Evolutionary conservation across 2,329 filamentous ascomycete genomes (phyloP), one percentile per base, ranked within the genome.

Genomic region (Ophiostoma himal-ulmi): DNA sequence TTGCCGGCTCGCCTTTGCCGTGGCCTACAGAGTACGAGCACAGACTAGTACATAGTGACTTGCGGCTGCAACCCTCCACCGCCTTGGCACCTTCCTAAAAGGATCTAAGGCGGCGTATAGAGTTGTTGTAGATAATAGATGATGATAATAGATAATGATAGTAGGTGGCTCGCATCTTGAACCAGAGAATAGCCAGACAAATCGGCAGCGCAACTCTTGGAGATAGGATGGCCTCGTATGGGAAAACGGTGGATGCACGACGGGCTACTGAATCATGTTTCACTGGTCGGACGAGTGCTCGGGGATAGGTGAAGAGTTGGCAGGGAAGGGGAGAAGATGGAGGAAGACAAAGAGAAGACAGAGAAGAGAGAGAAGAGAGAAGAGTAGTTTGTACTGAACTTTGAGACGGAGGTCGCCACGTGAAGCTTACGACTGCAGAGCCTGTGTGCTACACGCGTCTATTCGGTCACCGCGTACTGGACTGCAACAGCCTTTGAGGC

Each of bases 51-150:
- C 52, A 10, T 8, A 26, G n/a, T 57, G 44, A 17, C 20, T n/a
- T 48, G 22, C 52, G 52, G 62, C 62, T 65, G 62, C 62, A 65
- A 65, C 62, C 67, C 30, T 68, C 30, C 67, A 10, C 34, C 13
- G 34, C 8, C 14, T 36, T n/a, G 20, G n/a, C 67, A 68, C 67
- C 67, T 68, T 68, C 67, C 67, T 62, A 52, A 68, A 68, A 3
- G 67, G 52, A 60, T 17, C 1, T 34, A 36, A 41, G 37, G 65
- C 36, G 41, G 26, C 44, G 13, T 48, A 17, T 7, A 20, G 5
- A 20, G n/a, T n/a, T n/a, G n/a, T 39, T 39, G 26, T 39, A 8
- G 7, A 7, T 10, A 1, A 3, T 44, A n/a, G 44, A n/a, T 48
- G n/a, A 20, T 8, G 7, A 17, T 13, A 39, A 30, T 44, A n/a